phyloP scores from a whole-genome alignment of 148 eudicot genomes.

The Rhododendron kiyosumense region DNA sequence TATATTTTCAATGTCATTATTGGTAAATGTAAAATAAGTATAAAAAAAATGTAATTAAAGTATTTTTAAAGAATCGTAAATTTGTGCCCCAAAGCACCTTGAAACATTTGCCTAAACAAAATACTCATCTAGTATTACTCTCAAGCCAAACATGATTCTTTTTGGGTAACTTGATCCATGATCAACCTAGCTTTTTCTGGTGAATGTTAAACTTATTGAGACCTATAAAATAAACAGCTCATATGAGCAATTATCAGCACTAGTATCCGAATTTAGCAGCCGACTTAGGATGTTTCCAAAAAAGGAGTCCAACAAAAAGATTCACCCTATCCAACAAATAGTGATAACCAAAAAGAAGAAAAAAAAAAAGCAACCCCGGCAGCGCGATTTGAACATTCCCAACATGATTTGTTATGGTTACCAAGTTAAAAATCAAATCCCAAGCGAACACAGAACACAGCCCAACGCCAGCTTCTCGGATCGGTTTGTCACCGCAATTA shows the following conservation, averaged over 20 bases:
- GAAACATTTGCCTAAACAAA: too few species aligned
- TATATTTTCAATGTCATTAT: too few species aligned
- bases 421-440: not conserved
- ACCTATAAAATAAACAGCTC: not conserved
- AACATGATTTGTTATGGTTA: not conserved
- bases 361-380: not conserved
- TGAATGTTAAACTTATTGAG: not conserved
- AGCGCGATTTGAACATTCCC: not conserved
- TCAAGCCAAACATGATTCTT: not conserved
- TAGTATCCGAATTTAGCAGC: not conserved
- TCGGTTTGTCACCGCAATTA: not conserved
- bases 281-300: not conserved
- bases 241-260: not conserved
- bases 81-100: too few species aligned
- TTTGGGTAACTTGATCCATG: not conserved
- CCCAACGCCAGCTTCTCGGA: not conserved
- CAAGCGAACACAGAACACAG: not conserved
- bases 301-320: not conserved
- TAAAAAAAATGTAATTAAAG: too few species aligned
- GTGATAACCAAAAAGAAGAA: not conserved
- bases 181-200: not conserved
- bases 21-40: too few species aligned
- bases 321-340: not conserved
- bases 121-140: not conserved
- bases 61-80: too few species aligned